Conservation (phyloP, 108 stramenopile species). For the Skeletonema potamos region DNA sequence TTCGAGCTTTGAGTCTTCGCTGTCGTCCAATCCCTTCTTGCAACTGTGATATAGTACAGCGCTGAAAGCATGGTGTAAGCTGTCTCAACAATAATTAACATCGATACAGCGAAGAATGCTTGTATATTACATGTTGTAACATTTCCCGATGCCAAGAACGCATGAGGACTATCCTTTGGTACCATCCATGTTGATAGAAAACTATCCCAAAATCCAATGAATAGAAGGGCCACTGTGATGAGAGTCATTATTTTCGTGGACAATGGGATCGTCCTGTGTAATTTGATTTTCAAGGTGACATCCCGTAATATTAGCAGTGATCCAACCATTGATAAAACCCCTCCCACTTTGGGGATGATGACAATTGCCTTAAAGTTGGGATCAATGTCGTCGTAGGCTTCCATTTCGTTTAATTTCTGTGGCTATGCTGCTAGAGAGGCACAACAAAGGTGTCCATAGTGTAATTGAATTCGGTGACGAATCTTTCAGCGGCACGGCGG, state of each 20-base stretch:
- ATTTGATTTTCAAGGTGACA: neutral
- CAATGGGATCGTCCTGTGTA: neutral
- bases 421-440: too few species aligned
- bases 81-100: neutral
- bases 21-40: neutral
- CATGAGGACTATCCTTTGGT: neutral
- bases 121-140: slow-evolving; percentile 1
- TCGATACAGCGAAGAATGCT: neutral
- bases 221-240: slow-evolving; percentile 1
- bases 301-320: neutral
- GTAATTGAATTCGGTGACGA: too few species aligned
- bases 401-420: too few species aligned
- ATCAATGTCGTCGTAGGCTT: neutral
- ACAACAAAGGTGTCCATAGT: too few species aligned
- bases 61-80: neutral
- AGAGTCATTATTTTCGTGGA: neutral
- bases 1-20: neutral
- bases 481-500: too few species aligned
- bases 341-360: slow-evolving; percentile 3
- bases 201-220: neutral
- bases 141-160: neutral
- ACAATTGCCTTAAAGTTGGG: neutral
- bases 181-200: slow-evolving; percentile 8
- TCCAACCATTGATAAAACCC: neutral
- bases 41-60: slow-evolving; percentile 3